Evolutionary conservation across 73 alveolate species (phyloP).

Genomic region (Paramecium tetraurelia): DNA sequence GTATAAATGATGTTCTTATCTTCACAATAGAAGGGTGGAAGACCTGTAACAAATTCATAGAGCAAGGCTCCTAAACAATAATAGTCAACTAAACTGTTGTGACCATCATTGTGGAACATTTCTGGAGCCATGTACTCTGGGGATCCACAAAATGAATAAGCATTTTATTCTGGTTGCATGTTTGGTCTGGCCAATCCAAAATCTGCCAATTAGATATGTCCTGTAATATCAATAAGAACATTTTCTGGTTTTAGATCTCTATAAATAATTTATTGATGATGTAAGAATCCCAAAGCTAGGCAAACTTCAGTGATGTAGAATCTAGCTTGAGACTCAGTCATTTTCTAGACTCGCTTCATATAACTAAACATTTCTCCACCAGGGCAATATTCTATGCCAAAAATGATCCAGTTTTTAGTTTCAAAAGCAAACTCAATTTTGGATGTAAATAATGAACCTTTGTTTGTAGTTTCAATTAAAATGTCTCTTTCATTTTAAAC

Average conservation of each 20-base stretch:
- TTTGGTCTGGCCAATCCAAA: conserved; percentile 79
- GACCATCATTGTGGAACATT: conserved; percentile 67
- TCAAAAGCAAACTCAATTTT: conserved; percentile 62
- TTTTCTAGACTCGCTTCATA: conserved; percentile 67
- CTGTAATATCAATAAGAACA: conserved; percentile 75
- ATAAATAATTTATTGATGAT: conserved; percentile 75
- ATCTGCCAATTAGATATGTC: conserved; percentile 90
- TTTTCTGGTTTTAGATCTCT: conserved; percentile 90
- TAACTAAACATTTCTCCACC: conserved; percentile 90
- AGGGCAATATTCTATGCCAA: conserved; percentile 80
- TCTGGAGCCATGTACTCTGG: conserved; percentile 80
- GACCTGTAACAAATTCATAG: conserved; percentile 72
- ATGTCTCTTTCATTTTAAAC: conserved; percentile 58
- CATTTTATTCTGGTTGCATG: conserved; percentile 39
- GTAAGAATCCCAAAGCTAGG: conserved; percentile 63
- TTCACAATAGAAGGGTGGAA: conserved; percentile 75
- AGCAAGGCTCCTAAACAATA: conserved; percentile 71
- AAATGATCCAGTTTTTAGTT: conserved; percentile 61
- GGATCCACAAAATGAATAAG: conserved; percentile 73
- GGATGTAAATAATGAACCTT: conserved; percentile 47
- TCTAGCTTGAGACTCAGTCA: conserved; percentile 63
- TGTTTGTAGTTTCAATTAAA: conserved; percentile 38
- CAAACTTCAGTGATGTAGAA: conserved; percentile 64
- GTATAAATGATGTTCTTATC: conserved; percentile 50
- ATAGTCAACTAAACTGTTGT: conserved; percentile 65